Evolutionary conservation across 805 yeast genomes (phyloP), one percentile per base, ranked within the genome.

Genomic region (Hanseniaspora taiwanica): DNA sequence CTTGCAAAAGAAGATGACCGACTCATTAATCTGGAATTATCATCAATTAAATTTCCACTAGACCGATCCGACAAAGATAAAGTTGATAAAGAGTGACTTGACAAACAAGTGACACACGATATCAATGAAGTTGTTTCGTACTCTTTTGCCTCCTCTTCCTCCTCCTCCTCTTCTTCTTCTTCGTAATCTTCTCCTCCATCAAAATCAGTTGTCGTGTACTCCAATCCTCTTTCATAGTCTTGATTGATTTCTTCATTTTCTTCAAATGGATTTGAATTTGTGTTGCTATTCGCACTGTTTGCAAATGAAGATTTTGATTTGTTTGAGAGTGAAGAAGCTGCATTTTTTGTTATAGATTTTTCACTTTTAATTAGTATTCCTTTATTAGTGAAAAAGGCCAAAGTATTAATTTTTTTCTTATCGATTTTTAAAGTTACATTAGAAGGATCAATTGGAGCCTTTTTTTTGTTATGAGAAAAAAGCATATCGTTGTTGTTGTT

Each of bases 21-120:
- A 25, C 29, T 25, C 29, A 25, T n/a, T 13, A 31, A 16, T n/a
- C 18, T 10, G 7, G 20, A 31, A 16, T 31, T 31, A n/a, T 31
- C 20, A 18, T 14, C 34, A 7, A 14, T 16, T n/a, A n/a, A n/a
- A n/a, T 31, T 12, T 14, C 29, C 29, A n/a, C 18, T 16, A 13
- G 12, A 27, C 17, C 35, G 37, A 27, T 42, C 41, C 3, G 41
- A 38, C 18, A 27, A 40, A 20, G 31, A 38, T n/a, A 38, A 19
- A 14, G 44, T 41, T 27, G 38, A 27, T 4, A 42, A 17, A 4
- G 44, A 38, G 18, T 42, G 37, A n/a, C 39, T 35, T 6, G 59
- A 55, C 35, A 59, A 37, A 35, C 63, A 59, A 3, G 63, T 58
- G n/a, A 58, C 60, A 40, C 63, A 58, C 33, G 63, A 58, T 29